Evolutionary conservation across 306 rosid genomes (phyloP).

Genomic region (Prunus persica): DNA sequence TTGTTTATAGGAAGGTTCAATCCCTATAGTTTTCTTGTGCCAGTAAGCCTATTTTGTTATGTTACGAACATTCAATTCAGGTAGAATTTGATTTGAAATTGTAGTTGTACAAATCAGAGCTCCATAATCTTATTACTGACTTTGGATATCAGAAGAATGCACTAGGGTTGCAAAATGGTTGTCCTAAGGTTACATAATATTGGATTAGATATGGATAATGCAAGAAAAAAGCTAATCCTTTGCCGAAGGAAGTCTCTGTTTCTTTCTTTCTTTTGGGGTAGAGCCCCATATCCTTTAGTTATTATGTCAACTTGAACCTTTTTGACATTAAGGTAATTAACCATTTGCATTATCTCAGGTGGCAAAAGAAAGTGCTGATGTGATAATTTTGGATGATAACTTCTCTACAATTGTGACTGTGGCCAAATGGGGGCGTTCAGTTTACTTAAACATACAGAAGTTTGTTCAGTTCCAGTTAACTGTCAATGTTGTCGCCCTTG

Average conservation of each 20-base stretch:
- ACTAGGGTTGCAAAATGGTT: not conserved
- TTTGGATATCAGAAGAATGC: not conserved
- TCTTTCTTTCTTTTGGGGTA: not conserved
- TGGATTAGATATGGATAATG: not conserved
- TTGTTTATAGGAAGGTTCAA: not conserved
- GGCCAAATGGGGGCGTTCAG: constrained; percentile 99
- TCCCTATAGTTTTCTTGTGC: not conserved
- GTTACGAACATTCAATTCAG: too few relatives aligned
- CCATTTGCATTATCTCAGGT: constrained; percentile 56
- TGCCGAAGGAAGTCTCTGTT: not conserved
- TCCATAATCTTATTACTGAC: not conserved
- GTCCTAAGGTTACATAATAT: not conserved
- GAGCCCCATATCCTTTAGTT: constrained; percentile 14
- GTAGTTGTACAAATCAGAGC: not conserved
- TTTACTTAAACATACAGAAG: constrained; percentile 91
- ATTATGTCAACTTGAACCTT: not conserved
- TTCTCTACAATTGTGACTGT: constrained; percentile 94
- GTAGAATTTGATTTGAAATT: too few relatives aligned
- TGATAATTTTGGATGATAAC: constrained; percentile 89
- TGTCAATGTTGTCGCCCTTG: constrained; percentile 89
- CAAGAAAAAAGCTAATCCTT: not conserved
- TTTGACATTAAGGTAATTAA: constrained; percentile 18
- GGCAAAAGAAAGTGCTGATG: constrained; percentile 98
- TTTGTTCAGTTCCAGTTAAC: constrained; percentile 98
- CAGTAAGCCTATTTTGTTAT: too few relatives aligned